These are phyloP conservation scores for Cucumis melo DNA, from an alignment of 306 rosid genomes.

Conservation along the genomic window DNA sequence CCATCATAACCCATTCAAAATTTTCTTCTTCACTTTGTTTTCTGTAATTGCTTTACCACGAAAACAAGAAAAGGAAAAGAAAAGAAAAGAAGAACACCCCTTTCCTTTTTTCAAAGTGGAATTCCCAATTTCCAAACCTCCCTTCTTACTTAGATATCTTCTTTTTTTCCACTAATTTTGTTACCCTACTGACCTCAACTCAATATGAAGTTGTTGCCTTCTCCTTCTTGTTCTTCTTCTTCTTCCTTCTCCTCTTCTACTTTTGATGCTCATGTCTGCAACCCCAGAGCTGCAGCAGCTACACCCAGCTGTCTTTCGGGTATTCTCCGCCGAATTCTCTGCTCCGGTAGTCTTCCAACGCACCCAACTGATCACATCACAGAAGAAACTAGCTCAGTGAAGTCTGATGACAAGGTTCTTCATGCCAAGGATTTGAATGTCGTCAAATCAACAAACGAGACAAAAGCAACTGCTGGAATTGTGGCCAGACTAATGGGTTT, in stretches of 20 bases:
- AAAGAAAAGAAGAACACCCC: too few relatives aligned
- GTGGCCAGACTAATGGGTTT: constrained; percentile 88
- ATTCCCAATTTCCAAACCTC: background rate
- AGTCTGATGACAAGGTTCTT: background rate
- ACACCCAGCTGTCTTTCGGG: constrained; percentile 44
- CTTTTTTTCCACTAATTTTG: background rate
- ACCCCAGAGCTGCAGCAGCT: constrained; percentile 39
- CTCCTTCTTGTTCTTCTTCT: constrained; percentile 29
- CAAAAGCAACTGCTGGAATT: constrained; percentile 30
- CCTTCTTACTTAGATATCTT: background rate
- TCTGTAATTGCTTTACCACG: constrained; percentile 1
- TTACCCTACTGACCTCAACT: background rate
- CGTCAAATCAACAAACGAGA: constrained; percentile 8
- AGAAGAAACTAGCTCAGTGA: constrained; percentile 17
- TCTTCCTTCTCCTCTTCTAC: constrained; percentile 24
- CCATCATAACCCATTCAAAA: constrained; percentile 2
- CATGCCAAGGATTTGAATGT: constrained; percentile 16
- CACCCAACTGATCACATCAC: constrained; percentile 48
- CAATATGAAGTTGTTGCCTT: constrained; percentile 36
- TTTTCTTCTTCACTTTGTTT: constrained; percentile 6
- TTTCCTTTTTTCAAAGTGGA: background rate
- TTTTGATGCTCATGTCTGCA: constrained; percentile 29
- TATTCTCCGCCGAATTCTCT: constrained; percentile 57
- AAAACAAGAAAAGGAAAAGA: background rate
- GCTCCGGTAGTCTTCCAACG: constrained; percentile 62